phyloP scores from a whole-genome alignment of 2,329 filamentous ascomycete species.

The Penicillium sp. region DNA sequence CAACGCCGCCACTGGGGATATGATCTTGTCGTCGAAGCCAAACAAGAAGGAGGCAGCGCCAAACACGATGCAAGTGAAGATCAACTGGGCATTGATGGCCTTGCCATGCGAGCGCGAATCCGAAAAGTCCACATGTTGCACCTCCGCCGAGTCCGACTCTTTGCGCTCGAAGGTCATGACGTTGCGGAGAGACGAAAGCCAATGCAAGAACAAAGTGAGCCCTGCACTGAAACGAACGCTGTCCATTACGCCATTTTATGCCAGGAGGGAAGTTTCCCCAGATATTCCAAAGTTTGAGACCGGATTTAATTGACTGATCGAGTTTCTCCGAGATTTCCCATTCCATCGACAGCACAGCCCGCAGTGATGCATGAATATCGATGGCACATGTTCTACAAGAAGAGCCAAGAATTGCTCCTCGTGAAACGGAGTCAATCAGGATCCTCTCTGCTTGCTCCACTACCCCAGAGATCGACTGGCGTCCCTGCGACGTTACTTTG shows the following conservation, averaged over 20 bases:
- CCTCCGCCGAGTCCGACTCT: slow-evolving; percentile 6
- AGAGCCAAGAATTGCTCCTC: neutral
- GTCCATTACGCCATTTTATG: neutral
- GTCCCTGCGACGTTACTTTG: neutral
- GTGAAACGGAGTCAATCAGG: neutral
- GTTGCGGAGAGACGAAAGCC: slow-evolving; percentile 6
- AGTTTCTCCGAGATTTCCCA: slow-evolving; percentile 24
- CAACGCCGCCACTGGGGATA: slow-evolving; percentile 33
- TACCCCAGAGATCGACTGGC: neutral
- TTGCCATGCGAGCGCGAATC: slow-evolving; percentile 7
- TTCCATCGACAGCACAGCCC: neutral
- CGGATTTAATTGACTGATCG: slow-evolving; percentile 4
- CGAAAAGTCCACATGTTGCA: slow-evolving; percentile 23
- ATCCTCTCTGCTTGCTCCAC: neutral
- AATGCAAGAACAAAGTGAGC: slow-evolving; percentile 4
- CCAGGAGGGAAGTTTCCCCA: neutral
- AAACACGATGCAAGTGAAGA: slow-evolving; percentile 31
- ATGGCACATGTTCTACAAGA: too few relatives aligned
- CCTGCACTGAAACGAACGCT: neutral
- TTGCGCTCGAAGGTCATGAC: slow-evolving; percentile 3
- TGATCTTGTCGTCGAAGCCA: slow-evolving; percentile 36
- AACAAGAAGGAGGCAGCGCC: slow-evolving; percentile 36
- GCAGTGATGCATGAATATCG: neutral
- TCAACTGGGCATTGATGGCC: slow-evolving; percentile 26
- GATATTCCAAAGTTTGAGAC: slow-evolving; percentile 5